A percentile compares a stretch with the other conserved stretches of the same genome.
Evolutionary conservation across 495 filamentous ascomycete genomes (phyloP).

Genomic region (Hypomontagnella monticulosa): DNA sequence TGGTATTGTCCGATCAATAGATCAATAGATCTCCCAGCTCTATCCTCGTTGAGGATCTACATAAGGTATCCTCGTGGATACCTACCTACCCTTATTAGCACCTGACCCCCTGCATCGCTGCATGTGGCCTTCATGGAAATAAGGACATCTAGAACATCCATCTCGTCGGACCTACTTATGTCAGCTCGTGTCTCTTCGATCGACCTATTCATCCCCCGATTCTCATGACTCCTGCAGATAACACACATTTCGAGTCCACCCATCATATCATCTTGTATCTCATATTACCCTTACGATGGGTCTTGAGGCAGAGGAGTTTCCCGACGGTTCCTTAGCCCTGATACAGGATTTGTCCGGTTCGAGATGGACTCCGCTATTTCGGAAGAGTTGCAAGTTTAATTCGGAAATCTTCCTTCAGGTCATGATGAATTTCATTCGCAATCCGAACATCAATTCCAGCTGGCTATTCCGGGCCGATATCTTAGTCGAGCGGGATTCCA

Average conservation of each 20-base stretch:
- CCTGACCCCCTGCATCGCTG: slow-evolving; percentile 28
- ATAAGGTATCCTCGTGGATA: slow-evolving; percentile 13
- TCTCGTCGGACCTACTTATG: slow-evolving; percentile 23
- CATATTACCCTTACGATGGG: slow-evolving; percentile 35
- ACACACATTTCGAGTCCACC: slow-evolving; percentile 16
- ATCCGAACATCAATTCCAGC: slow-evolving; percentile 86
- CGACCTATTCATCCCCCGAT: slow-evolving; percentile 23
- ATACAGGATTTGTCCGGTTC: slow-evolving; percentile 44
- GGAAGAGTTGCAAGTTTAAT: slow-evolving; percentile 65
- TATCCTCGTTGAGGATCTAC: neutral
- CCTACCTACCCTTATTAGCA: slow-evolving; percentile 37
- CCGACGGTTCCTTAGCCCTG: slow-evolving; percentile 45
- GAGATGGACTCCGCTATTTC: slow-evolving; percentile 61
- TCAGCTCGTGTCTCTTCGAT: slow-evolving; percentile 26
- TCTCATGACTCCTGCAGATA: slow-evolving; percentile 21
- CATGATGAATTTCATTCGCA: slow-evolving; percentile 77
- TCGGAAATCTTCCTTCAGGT: slow-evolving; percentile 68
- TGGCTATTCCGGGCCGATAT: slow-evolving; percentile 91
- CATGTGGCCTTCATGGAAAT: slow-evolving; percentile 29
- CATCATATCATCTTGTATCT: slow-evolving; percentile 18
- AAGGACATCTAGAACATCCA: slow-evolving; percentile 36
- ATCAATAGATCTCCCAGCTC: neutral
- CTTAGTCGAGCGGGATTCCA: slow-evolving; percentile 59
- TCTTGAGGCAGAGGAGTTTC: slow-evolving; percentile 47
- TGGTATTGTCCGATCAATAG: neutral